Base-by-base conservation (phyloP, 805 yeast genomes). In the Yarrowia phangngaensis region DNA sequence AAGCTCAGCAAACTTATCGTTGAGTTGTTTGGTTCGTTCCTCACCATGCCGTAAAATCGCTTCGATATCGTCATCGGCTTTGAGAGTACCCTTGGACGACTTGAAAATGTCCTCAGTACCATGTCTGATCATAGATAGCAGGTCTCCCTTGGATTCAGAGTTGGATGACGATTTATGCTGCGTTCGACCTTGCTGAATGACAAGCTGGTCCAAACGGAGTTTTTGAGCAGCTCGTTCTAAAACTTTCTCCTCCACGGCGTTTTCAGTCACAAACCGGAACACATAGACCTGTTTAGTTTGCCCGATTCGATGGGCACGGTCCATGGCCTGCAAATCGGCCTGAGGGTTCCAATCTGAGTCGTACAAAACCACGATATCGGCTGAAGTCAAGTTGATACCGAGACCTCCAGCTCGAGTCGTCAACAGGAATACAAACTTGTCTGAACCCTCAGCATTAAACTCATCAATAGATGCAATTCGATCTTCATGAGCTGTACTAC, bases 261-360 rank as follows among this genome's bases (percentile, higher is more conserved):
- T 80, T 61, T 90, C 97, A 3, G 97, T 90, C 20, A 90, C 95
- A 67, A 90, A 86, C 56, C 98, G 71, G 64, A 76, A 90, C 14
- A 90, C 97, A 58, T 80, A 76, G 7, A 90, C 98, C 68, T 90
- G 98, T 61, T 90, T 90, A 63, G 85, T 90, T 64, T 89, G 97
- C 14, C 97, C 97, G 62, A 89, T 89, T 71, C 97, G 79, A 62
- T 89, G 97, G 1, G 97, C 97, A 62, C 97, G 76, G 64, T 90
- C 97, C 97, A 89, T 89, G 1, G 97, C 97, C 68, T 89, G 97
- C 59, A 89, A 71, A 71, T 89, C 97, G 0, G 96, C 97, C 63
- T 89, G 97, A 2, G 97, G 97, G 61, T 89, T 89, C 97, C 97
- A 89, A 68, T 89, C 97, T 0, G 95, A 84, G 64, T 89, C 97